Evolutionary conservation across 345 rosid species (phyloP), one percentile per base, ranked within the genome.

Genomic region (Salix suchowensis): DNA sequence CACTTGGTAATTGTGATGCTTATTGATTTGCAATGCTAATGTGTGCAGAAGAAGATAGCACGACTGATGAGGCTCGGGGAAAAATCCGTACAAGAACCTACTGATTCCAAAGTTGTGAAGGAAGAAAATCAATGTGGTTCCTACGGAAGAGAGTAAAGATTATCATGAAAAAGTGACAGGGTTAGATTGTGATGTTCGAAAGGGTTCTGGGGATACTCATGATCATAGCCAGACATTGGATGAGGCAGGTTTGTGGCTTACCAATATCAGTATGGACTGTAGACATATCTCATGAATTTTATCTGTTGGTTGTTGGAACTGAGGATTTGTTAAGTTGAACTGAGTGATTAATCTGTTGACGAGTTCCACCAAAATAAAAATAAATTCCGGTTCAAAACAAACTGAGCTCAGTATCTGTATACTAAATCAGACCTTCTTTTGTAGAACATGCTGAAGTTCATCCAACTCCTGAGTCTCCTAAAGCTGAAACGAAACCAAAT

Each of bases 11-110:
- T 46, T 11, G 52, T 26, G 58, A 68, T 65, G 71, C 39, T 70
- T 36, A 6, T 70, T 24, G 19, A 12, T 64, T 18, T 75, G n/a
- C 42, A 55, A 68, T 30, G 34, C 55, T 44, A 65, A 64, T 54
- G 71, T 60, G 76, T 74, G 78, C 80, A 74, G 86, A 86, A 66
- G 84, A 77, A 58, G 74, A 86, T 37, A 76, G 32, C 30, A 40
- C 7, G 9, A 32, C 9, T 23, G 55, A 19, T 6, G 76, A 80
- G 52, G 75, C 40, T 32, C 69, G 42, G 54, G 54, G 79, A 37
- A 40, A 72, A 64, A 42, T 76, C 71, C 28, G 21, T 40, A 62
- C 72, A 81, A 18, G 87, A 79, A 71, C 42, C 80, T 70, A 73
- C 24, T 40, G 52, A 18, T 32, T 46, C 40, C 65, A 64, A 75